Conservation (phyloP, 2,329 filamentous ascomycete genomes). For the Exophiala dermatitidis region DNA sequence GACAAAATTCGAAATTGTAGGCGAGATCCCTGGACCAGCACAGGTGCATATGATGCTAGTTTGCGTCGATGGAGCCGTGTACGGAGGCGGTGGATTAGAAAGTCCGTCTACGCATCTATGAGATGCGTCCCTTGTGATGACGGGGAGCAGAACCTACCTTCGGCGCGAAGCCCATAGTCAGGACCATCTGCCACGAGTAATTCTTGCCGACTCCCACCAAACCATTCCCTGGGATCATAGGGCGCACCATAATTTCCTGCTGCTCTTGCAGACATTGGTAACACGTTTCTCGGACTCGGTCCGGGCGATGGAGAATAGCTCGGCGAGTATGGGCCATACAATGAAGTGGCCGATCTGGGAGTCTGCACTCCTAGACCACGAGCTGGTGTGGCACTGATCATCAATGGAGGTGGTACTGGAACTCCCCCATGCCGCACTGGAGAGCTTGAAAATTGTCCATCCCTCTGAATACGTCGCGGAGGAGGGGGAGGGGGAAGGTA, state of each 20-base stretch:
- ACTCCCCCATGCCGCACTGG: conserved; percentile 39
- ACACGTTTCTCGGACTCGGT: conserved; percentile 33
- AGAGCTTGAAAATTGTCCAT: conserved; percentile 31
- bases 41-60: conserved; percentile 4
- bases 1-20: conserved; percentile 17
- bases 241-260: conserved; percentile 36
- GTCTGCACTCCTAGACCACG: conserved; percentile 29
- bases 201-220: conserved; percentile 30
- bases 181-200: conserved; percentile 12
- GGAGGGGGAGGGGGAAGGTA: conserved; percentile 24
- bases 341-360: conserved; percentile 38
- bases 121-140: not conserved
- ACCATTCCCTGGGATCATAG: conserved; percentile 47
- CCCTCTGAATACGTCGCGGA: conserved; percentile 27
- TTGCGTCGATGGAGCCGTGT: conserved; percentile 17
- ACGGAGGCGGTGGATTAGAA: conserved; percentile 23
- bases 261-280: conserved; percentile 40
- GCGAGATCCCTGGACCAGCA: conserved; percentile 17
- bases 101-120: conserved; percentile 22
- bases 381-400: conserved; percentile 34
- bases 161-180: conserved; percentile 5
- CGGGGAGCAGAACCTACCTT: conserved; percentile 9
- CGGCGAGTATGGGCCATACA: conserved; percentile 40
- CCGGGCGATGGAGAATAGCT: conserved; percentile 33
- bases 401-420: conserved; percentile 38